Evolutionary conservation across 163 green algal species (phyloP), one percentile per base, ranked within the genome.

Genomic region (Scenedesmus sp.): DNA sequence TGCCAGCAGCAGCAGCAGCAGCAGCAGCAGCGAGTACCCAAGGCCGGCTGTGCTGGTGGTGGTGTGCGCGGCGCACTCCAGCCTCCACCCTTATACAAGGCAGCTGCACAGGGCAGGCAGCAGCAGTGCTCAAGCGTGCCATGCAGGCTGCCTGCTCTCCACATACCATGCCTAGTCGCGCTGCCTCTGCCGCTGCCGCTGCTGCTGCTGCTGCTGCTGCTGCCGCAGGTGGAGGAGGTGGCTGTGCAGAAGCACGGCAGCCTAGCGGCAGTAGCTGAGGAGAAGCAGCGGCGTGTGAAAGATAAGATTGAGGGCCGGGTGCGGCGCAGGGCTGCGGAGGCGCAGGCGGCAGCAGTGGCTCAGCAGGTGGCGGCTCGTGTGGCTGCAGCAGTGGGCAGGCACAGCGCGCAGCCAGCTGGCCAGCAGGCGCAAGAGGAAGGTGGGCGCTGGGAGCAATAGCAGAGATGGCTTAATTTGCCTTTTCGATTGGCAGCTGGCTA

Each of bases 241-340:
- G 81, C 88, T 10, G 55, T 89, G 13, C 10, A 2, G 12, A 92
- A 92, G 62, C 81, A 92, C 23, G 88, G 88, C 60, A 92, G 88
- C 52, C 66, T 92, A 6, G 88, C 67, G 1, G 88, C 60, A 20
- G 12, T 92, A 52, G 64, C 60, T 20, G 79, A 88, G 18, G 18
- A 86, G 62, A 67, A 73, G 52, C 77, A 88, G 88, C 77, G 26
- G 15, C 67, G 83, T 1, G 66, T 88, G 81, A 67, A 55, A 15
- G 57, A 23, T 54, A 88, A 74, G 81, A 88, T 92, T n/a, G 81
- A 92, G 59, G 77, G 23, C n/a, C 26, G 76, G 26, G 88, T 34
- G 34, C 70, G 16, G 74, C 88, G 77, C 57, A 87, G 23, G 76
- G 18, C 46, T 57, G 88, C 76, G 67, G 88, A 84, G 73, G 6